A percentile compares a stretch with the other conserved stretches of the same genome.
Evolutionary conservation across 257 asterid genomes (phyloP).

Genomic region (Salvia miltiorrhiza): DNA sequence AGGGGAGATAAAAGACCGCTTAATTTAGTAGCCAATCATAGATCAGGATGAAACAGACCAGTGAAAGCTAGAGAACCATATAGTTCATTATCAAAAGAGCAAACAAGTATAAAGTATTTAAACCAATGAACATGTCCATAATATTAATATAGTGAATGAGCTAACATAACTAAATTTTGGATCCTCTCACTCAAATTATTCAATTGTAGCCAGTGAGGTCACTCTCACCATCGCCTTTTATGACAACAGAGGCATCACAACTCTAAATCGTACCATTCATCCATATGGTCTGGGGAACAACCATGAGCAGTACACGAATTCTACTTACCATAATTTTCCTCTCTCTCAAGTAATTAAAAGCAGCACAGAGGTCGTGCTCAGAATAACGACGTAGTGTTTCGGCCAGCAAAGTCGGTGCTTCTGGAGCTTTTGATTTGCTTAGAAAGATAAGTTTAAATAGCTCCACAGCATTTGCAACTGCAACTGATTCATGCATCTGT

Average conservation of each 20-base stretch:
- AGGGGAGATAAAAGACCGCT: constrained; percentile 18
- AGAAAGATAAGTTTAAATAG: constrained; percentile 86
- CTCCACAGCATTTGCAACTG: constrained; percentile 92
- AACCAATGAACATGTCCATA: neutral
- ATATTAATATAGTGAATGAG: neutral
- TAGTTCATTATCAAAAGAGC: neutral
- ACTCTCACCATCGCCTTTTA: constrained; percentile 9
- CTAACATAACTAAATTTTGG: constrained; percentile 2
- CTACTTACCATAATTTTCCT: constrained; percentile 75
- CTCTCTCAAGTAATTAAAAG: constrained; percentile 89
- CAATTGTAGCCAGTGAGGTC: neutral
- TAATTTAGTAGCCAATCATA: constrained; percentile 12
- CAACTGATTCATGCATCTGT: constrained; percentile 71
- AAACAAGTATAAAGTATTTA: neutral
- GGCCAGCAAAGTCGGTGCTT: constrained; percentile 68
- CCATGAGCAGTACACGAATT: constrained; percentile 15
- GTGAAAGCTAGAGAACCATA: constrained; percentile 10
- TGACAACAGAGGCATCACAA: constrained; percentile 1
- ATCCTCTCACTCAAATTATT: neutral
- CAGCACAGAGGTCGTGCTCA: constrained; percentile 95
- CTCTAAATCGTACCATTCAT: neutral
- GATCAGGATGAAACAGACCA: constrained; percentile 10
- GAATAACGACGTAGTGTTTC: constrained; percentile 90
- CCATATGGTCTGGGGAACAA: neutral
- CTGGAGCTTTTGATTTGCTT: constrained; percentile 72